Evolutionary conservation across 768 basidiomycete genomes (phyloP), one percentile per base, ranked within the genome.

Genomic region (Gloeopeniophorella convolvens): DNA sequence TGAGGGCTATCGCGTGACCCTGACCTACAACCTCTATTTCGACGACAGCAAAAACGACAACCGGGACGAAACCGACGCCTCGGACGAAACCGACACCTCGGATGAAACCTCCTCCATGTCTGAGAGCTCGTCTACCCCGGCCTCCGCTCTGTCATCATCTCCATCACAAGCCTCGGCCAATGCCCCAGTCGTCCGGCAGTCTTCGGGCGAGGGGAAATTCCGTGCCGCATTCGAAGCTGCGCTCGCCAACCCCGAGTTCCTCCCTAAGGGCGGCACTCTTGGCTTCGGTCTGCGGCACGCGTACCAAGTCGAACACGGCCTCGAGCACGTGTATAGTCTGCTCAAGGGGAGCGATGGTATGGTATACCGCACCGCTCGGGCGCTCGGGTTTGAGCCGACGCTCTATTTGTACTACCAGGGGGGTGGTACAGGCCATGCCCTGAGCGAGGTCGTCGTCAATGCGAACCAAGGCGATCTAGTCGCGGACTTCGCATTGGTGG

Each of bases 21-120:
- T 74, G 33, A 74, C 71, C 0, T 73, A 70, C 60, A 72, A 71
- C 55, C 68, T 72, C 30, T 70, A 67, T 52, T 63, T 65, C 37
- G 58, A 48, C 15, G 51, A 57, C 35, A 31, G 8, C 13, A 35
- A 27, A 9, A 13, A 4, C 5, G 27, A 18, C 27, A 11, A 20
- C 18, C 13, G 5, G 40, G 16, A 27, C 24, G 40, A 41, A n/a
- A n/a, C n/a, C n/a, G n/a, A n/a, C n/a, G n/a, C n/a, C n/a, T n/a
- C n/a, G n/a, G 35, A 13, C 13, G 47, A 27, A 9, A 13, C 7
- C 5, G 27, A 18, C 27, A 11, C 33, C 18, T 12, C 13, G 40
- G 16, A 27, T 23, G 40, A 41, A n/a, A n/a, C n/a, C n/a, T n/a
- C n/a, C 16, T 20, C n/a, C 4, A 13, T 21, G 4, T 45, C 30